phyloP scores from a whole-genome alignment of 352 stramenopile species.

The Phytophthora litchii region DNA sequence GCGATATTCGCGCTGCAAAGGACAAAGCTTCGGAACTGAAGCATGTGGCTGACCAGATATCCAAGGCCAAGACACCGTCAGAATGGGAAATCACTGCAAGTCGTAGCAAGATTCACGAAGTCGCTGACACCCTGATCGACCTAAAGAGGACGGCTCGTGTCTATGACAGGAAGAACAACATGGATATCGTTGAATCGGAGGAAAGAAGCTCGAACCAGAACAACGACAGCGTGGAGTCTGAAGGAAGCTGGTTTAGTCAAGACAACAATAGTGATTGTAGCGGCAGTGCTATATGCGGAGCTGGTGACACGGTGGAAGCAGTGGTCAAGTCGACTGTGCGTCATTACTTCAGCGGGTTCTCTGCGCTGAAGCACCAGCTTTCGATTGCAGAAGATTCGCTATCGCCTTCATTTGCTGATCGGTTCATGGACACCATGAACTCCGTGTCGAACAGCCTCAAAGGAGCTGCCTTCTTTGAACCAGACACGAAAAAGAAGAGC shows the following conservation, averaged over 20 bases:
- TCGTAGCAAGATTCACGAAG: constrained; percentile 20
- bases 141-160: constrained; percentile 26
- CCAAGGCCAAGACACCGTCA: constrained; percentile 14
- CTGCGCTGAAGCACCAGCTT: constrained; percentile 27
- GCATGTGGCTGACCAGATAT: constrained; percentile 23
- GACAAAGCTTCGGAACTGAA: constrained; percentile 23
- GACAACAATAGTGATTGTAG: constrained; percentile 8
- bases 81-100: constrained; percentile 22
- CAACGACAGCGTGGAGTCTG: constrained; percentile 9
- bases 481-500: constrained; percentile 7
- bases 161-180: constrained; percentile 25
- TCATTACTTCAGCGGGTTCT: constrained; percentile 28
- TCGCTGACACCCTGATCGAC: constrained; percentile 9
- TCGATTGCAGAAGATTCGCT: constrained; percentile 14
- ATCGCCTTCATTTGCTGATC: constrained; percentile 20
- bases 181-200: neutral
- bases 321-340: constrained; percentile 22
- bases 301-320: constrained; percentile 20
- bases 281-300: neutral
- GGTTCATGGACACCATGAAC: constrained; percentile 10
- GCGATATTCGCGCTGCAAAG: constrained; percentile 25
- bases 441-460: constrained; percentile 25
- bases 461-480: constrained; percentile 3
- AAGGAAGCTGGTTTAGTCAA: constrained; percentile 19
- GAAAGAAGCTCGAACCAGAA: neutral